Evolutionary conservation across 768 basidiomycete species (phyloP).

Genomic region (Clitopilus passeckerianus): DNA sequence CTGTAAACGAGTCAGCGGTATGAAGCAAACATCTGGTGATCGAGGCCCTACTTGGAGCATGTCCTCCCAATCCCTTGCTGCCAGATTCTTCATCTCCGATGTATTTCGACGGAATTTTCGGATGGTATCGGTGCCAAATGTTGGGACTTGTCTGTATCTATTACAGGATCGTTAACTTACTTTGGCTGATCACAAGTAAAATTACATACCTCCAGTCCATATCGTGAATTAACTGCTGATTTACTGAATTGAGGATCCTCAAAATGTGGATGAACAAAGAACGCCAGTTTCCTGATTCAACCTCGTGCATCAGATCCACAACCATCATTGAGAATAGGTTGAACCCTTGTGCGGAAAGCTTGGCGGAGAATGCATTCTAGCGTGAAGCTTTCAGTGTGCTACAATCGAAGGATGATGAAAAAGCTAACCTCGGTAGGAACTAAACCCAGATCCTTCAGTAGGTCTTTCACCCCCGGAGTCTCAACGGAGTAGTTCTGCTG

Average conservation of each 20-base stretch:
- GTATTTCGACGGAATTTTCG: slow-evolving; percentile 11
- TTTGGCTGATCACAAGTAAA: not conserved
- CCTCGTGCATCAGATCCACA: slow-evolving; percentile 28
- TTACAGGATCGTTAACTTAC: not conserved
- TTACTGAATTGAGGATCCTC: slow-evolving; percentile 16
- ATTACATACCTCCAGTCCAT: not conserved
- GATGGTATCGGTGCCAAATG: slow-evolving; percentile 6
- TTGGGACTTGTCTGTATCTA: not conserved
- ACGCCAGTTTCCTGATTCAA: slow-evolving; percentile 31
- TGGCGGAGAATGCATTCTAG: slow-evolving; percentile 31
- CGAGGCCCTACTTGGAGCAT: slow-evolving; percentile 8
- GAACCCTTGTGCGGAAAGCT: slow-evolving; percentile 8
- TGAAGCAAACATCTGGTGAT: not conserved
- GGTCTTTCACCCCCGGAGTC: slow-evolving; percentile 15
- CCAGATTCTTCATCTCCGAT: slow-evolving; percentile 15
- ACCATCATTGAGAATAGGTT: slow-evolving; percentile 14
- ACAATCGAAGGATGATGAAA: not conserved
- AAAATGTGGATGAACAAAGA: slow-evolving; percentile 23
- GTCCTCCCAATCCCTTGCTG: slow-evolving; percentile 15
- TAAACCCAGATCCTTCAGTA: slow-evolving; percentile 20
- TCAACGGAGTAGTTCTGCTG: slow-evolving; percentile 18
- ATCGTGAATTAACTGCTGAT: not conserved
- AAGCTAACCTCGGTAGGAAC: slow-evolving; percentile 23
- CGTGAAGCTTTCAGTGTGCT: not conserved
- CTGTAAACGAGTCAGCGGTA: slow-evolving; percentile 8